A percentile compares a stretch with the other conserved stretches of the same genome.
Conservation (phyloP, 305 asterid genomes). For the Petunia hybrid region DNA sequence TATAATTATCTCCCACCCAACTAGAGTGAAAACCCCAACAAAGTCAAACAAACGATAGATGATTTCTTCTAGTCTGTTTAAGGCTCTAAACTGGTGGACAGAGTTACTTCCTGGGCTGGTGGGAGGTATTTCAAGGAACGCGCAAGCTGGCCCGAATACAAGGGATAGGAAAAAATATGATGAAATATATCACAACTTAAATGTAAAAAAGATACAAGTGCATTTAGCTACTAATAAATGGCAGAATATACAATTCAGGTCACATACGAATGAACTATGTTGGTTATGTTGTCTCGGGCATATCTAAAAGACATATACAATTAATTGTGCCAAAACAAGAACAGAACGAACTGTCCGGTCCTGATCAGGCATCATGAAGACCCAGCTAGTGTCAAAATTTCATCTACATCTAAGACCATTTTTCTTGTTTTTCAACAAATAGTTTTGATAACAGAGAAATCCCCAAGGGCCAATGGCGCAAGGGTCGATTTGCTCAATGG, state of each 20-base stretch:
- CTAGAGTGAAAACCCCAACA: neutral
- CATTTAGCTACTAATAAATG: neutral
- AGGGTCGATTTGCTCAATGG: no score
- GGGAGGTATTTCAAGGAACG: no score
- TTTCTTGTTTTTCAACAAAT: slow-evolving; percentile 15
- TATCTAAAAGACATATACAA: neutral
- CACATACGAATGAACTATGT: neutral
- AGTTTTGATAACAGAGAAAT: neutral
- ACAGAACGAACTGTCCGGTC: neutral
- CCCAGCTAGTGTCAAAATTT: slow-evolving; percentile 24
- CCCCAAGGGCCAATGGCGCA: no score
- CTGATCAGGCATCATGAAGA: slow-evolving; percentile 7
- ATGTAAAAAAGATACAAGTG: no score
- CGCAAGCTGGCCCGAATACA: neutral
- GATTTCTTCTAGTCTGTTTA: no score
- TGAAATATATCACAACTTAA: neutral
- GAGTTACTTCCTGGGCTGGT: no score
- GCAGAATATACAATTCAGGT: neutral
- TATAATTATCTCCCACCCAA: neutral
- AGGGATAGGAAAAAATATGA: neutral
- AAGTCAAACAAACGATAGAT: no score
- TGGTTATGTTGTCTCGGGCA: slow-evolving; percentile 4
- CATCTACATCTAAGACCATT: slow-evolving; percentile 21
- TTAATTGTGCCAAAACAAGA: neutral
- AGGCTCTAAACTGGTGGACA: no score